A percentile compares a stretch with the other conserved stretches of the same genome.
These are phyloP conservation scores for Amanita jacksonii DNA, from an alignment of 768 basidiomycete genomes.

Conservation along the genomic window DNA sequence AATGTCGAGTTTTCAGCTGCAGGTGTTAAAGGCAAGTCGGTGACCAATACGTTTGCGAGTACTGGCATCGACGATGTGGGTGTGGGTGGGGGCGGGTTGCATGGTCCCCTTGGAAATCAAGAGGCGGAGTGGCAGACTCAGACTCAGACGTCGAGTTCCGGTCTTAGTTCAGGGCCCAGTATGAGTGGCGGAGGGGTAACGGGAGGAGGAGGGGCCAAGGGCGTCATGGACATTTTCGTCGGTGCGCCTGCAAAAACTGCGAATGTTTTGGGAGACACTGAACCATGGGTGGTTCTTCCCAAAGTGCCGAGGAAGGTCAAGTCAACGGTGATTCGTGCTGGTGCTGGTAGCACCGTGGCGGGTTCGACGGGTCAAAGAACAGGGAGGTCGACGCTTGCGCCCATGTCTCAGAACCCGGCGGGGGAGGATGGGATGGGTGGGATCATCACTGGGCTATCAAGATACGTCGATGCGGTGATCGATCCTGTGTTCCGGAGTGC, in stretches of 20 bases:
- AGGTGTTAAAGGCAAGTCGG: slow-evolving; percentile 30
- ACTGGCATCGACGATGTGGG: slow-evolving; percentile 5
- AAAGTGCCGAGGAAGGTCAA: slow-evolving; percentile 17
- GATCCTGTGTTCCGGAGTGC: slow-evolving; percentile 28
- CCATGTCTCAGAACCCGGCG: slow-evolving; percentile 11
- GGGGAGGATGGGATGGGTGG: slow-evolving; percentile 15
- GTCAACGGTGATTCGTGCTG: slow-evolving; percentile 15
- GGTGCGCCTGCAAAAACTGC: slow-evolving; percentile 49
- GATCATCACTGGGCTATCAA: slow-evolving; percentile 34
- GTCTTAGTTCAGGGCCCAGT: too few relatives aligned
- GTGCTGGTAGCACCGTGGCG: not conserved
- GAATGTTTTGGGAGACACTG: slow-evolving; percentile 27
- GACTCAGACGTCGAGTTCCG: not conserved
- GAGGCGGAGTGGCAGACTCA: not conserved
- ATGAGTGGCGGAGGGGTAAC: too few relatives aligned
- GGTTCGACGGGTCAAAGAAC: not conserved
- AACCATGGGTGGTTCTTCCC: slow-evolving; percentile 71
- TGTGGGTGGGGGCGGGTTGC: not conserved
- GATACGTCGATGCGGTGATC: slow-evolving; percentile 72
- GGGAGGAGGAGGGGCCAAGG: slow-evolving; percentile 12
- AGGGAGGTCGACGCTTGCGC: not conserved
- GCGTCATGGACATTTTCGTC: slow-evolving; percentile 85
- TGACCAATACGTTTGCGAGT: slow-evolving; percentile 25
- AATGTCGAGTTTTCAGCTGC: slow-evolving; percentile 91
- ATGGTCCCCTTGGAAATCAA: slow-evolving; percentile 6